Conservation (phyloP, 495 filamentous ascomycete genomes). For the Xylaria cubensis region DNA sequence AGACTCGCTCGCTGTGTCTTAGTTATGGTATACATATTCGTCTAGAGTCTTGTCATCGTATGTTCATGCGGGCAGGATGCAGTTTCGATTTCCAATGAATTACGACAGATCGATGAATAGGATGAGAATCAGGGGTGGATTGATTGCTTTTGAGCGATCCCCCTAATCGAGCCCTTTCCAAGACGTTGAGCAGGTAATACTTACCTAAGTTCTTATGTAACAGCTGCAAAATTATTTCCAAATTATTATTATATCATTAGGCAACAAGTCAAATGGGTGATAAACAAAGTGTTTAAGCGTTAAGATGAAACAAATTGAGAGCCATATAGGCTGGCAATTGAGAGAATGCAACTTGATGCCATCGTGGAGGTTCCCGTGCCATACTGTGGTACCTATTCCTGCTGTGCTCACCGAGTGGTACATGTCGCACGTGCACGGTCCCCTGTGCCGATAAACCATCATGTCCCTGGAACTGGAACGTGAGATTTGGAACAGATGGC, state of each 20-base stretch:
- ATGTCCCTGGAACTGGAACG: slow-evolving; percentile 9
- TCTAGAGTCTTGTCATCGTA: neutral
- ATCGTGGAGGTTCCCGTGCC: neutral
- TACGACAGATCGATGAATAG: neutral
- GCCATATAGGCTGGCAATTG: neutral
- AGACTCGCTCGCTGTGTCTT: neutral
- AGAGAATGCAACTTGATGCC: neutral
- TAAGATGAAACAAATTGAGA: slow-evolving; percentile 12
- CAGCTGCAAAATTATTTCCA: neutral
- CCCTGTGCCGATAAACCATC: slow-evolving; percentile 1
- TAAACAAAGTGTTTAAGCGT: neutral
- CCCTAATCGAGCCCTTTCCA: neutral
- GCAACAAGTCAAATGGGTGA: neutral
- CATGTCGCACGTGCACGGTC: neutral
- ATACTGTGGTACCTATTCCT: neutral
- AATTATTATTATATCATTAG: neutral
- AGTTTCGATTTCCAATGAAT: neutral
- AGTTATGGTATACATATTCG: neutral
- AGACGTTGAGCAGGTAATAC: neutral
- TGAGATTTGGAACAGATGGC: slow-evolving; percentile 1
- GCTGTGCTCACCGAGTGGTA: neutral
- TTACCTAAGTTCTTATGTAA: neutral
- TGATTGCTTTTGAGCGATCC: neutral
- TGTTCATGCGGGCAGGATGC: neutral
- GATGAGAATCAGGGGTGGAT: neutral